Base-by-base conservation (phyloP, 1,284 basidiomycete genomes). In the Inonotus obliquus region DNA sequence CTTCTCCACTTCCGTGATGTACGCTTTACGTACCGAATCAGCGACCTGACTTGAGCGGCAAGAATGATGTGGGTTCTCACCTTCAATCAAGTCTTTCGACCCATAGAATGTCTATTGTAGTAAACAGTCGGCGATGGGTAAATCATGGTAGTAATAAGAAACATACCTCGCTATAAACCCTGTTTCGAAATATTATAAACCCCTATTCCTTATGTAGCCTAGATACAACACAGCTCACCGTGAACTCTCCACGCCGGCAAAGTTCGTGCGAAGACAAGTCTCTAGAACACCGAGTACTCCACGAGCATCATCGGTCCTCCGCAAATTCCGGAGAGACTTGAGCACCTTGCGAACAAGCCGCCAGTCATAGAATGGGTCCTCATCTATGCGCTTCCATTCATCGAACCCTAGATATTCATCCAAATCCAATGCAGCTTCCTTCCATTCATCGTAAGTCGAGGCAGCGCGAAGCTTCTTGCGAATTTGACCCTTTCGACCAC, bases 201-300 rank as follows among this genome's bases (percentile, higher is more conserved):
- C 13, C 51, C 2, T 0, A 13, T 14, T 23, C n/a, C 47, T 4
- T 32, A n/a, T 6, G 29, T 35, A 32, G 27, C 27, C 39, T 21
- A 59, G 39, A 47, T 23, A 53, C 17, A 44, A 17, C 25, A n/a
- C 54, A 2, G 65, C 69, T 61, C 65, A 83, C 87, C 89, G 82
- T 19, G 90, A 77, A 55, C 92, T 94, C 75, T 98, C 96, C 0
- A 94, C 87, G 0, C 94, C 97, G 9, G 93, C 97, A 79, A 98
- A 99, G 74, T 98, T 98, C 57, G 87, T 86, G 60, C 95, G 82
- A 49, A 98, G 81, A 69, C 94, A 98, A 1, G 95, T 91, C 68
- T 97, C 94, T 38, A 99, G 77, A 0, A 98, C 92, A 13, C 92
- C 94, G 60, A 96, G 83, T 54, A 97, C 82, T 0, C 91, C 93